A percentile compares a stretch with the other conserved stretches of the same genome.
phyloP scores from a whole-genome alignment of 805 yeast genomes.

The Yarrowia hollandica region DNA sequence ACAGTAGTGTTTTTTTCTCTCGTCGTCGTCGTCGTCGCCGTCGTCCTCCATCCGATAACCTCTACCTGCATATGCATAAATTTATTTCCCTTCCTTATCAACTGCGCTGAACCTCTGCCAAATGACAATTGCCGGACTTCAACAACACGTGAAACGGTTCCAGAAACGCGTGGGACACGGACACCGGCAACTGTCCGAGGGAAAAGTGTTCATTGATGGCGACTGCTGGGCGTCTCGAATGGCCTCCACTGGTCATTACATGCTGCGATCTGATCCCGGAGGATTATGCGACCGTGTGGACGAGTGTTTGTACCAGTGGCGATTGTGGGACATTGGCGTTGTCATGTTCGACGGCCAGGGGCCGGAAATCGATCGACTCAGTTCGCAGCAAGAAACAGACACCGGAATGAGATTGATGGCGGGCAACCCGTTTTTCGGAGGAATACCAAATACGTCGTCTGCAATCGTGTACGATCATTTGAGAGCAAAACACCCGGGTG shows the following conservation, averaged over 20 bases:
- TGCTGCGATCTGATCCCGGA: background rate
- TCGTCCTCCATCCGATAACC: too few species aligned
- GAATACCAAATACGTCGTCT: background rate
- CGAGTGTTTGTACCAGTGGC: background rate
- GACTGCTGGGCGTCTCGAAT: background rate
- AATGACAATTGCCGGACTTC: slow-evolving; percentile 2
- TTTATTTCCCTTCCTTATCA: background rate
- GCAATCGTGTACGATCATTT: background rate
- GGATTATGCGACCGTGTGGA: slow-evolving; percentile 4
- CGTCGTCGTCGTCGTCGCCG: too few species aligned
- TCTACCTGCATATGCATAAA: background rate
- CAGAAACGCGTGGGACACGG: background rate
- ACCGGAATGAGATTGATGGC: background rate
- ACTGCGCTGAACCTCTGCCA: background rate
- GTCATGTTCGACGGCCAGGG: slow-evolving; percentile 16
- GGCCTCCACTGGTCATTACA: background rate
- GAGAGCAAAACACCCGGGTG: background rate
- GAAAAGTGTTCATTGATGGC: slow-evolving; percentile 5
- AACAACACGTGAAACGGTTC: background rate
- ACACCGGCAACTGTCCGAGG: background rate
- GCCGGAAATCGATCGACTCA: slow-evolving; percentile 10
- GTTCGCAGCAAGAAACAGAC: background rate
- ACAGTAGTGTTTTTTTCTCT: too few species aligned
- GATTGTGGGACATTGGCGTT: background rate
- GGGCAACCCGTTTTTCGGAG: background rate